A percentile compares a stretch with the other conserved stretches of the same genome.
These are phyloP conservation scores for Ophiocordyceps robertsii DNA, from an alignment of 2,329 filamentous ascomycete species.

Conservation along the genomic window DNA sequence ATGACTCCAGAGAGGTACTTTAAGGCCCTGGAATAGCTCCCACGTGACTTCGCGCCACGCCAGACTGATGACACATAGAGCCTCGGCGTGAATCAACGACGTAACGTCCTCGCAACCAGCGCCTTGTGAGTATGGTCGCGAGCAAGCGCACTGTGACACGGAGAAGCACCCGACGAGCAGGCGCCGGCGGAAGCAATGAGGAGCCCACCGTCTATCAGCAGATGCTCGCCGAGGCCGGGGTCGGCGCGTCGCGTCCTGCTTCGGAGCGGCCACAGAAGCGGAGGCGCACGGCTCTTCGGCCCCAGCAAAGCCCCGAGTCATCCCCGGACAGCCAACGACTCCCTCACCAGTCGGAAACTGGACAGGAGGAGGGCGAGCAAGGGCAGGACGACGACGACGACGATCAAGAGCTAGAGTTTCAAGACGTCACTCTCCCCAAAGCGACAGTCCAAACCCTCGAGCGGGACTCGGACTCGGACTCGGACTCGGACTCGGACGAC, in stretches of 20 bases:
- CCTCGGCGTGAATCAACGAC: neutral
- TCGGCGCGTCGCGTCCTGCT: conserved; percentile 11
- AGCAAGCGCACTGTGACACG: conserved; percentile 13
- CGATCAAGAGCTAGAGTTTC: conserved; percentile 32
- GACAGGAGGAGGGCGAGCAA: conserved; percentile 11
- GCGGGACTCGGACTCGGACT: conserved; percentile 33
- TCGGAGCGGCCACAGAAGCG: conserved; percentile 28
- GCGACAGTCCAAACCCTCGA: conserved; percentile 38
- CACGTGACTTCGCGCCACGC: conserved; percentile 8
- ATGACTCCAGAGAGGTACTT: too few relatives aligned
- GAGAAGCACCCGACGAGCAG: conserved; percentile 8
- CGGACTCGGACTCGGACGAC: conserved; percentile 20
- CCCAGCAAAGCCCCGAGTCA: neutral
- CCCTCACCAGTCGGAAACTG: neutral
- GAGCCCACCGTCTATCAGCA: conserved; percentile 30
- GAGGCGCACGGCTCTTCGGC: conserved; percentile 13
- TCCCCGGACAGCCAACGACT: neutral
- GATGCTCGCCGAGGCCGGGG: conserved; percentile 36
- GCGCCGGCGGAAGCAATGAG: conserved; percentile 6
- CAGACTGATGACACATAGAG: conserved; percentile 8
- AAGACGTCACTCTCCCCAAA: conserved; percentile 34
- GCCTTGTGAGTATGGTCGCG: conserved; percentile 14
- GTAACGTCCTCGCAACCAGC: too few relatives aligned
- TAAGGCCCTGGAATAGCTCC: too few relatives aligned
- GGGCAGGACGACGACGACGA: conserved; percentile 26